Conservation (phyloP, 306 rosid species). For the Hylodesmum podocarpum region DNA sequence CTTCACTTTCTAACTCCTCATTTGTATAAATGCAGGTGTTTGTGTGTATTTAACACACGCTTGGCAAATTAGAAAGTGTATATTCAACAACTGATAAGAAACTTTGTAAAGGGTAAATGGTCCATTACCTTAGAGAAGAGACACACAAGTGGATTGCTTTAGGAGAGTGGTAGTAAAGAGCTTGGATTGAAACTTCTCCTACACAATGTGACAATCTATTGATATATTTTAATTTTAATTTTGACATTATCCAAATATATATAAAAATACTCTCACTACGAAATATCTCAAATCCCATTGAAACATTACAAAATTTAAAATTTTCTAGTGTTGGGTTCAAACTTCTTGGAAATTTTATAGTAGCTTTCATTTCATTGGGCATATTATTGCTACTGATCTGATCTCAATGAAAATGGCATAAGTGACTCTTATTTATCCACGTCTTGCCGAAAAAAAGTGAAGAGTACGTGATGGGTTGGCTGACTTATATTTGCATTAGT, state of each 20-base stretch:
- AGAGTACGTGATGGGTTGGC: neutral
- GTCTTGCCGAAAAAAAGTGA: conserved; percentile 14
- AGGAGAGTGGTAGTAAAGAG: no score
- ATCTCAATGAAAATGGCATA: neutral
- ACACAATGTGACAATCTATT: no score
- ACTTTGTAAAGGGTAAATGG: no score
- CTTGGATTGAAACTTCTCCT: no score
- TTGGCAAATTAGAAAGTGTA: no score
- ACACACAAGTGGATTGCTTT: no score
- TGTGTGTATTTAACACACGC: no score
- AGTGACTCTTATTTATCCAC: conserved; percentile 16
- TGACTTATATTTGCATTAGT: conserved; percentile 7
- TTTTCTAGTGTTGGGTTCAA: neutral
- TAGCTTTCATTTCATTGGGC: neutral
- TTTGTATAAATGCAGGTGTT: no score
- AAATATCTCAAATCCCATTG: neutral
- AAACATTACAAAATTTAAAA: neutral
- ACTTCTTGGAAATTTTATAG: neutral
- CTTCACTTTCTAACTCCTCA: no score
- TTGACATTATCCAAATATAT: neutral
- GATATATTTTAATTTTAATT: no score
- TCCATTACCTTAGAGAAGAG: no score
- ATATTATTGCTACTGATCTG: neutral
- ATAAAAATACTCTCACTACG: neutral
- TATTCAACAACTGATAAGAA: no score